These are phyloP conservation scores for Anastatica hierochuntica DNA, from an alignment of 345 rosid genomes.

Conservation along the genomic window DNA sequence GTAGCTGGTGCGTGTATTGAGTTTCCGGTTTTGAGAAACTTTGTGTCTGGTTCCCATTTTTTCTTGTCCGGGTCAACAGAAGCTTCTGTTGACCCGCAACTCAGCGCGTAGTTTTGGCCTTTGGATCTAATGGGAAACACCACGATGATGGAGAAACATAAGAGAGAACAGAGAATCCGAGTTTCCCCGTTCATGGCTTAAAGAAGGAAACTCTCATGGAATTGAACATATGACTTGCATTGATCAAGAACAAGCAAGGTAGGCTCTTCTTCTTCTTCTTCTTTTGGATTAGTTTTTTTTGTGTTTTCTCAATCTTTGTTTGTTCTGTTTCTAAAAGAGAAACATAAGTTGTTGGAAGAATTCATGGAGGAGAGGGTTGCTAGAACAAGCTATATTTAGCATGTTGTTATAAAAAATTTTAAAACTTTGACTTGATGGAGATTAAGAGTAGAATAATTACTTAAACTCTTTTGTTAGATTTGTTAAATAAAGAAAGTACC, in stretches of 20 bases:
- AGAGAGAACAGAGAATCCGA: conserved; percentile 15
- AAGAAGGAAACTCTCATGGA: no score
- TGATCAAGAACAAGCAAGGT: no score
- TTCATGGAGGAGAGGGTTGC: conserved; percentile 14
- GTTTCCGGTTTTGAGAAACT: conserved; percentile 29
- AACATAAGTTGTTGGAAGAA: conserved; percentile 13
- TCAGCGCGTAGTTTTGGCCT: conserved; percentile 23
- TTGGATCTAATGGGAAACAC: conserved; percentile 17
- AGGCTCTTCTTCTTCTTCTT: no score
- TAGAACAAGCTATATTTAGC: conserved; percentile 19
- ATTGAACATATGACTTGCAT: no score
- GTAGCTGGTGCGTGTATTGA: conserved; percentile 36
- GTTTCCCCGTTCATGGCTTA: conserved; percentile 32
- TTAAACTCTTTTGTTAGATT: no score
- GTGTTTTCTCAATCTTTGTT: background rate
- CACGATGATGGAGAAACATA: conserved; percentile 23
- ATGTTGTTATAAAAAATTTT: no score
- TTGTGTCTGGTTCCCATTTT: conserved; percentile 49
- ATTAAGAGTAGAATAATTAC: conserved; percentile 16
- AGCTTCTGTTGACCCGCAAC: conserved; percentile 42
- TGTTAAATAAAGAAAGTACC: conserved; percentile 10
- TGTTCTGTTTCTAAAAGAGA: no score
- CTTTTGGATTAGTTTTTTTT: no score
- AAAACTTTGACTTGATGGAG: no score
- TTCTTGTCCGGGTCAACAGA: conserved; percentile 52